Evolutionary conservation across 805 yeast genomes (phyloP).

Genomic region (Wickerhamomyces pijperi): DNA sequence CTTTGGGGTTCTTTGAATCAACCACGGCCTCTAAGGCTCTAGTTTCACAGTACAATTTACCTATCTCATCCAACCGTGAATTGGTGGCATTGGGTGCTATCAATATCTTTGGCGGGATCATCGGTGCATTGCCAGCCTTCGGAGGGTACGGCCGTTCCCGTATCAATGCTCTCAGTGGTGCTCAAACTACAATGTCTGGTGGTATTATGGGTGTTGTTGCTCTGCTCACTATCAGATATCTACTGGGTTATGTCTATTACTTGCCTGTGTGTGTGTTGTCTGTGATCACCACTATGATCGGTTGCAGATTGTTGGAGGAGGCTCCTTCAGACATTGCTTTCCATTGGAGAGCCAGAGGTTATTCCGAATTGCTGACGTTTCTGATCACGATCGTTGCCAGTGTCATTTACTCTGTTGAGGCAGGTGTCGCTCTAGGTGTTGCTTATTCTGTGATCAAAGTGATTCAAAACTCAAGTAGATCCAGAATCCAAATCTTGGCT

Average conservation of each 20-base stretch:
- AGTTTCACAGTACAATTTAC: conserved; percentile 58
- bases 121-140: conserved; percentile 72
- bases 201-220: conserved; percentile 72
- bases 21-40: conserved; percentile 86
- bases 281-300: conserved; percentile 72
- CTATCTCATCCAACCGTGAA: conserved; percentile 81
- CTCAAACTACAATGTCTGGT: conserved; percentile 77
- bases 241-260: conserved; percentile 54
- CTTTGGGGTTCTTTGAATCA: conserved; percentile 85
- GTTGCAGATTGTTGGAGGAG: conserved; percentile 67
- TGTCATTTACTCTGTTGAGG: conserved; percentile 68
- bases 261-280: conserved; percentile 75
- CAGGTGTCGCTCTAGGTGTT: conserved; percentile 84
- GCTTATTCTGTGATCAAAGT: conserved; percentile 72
- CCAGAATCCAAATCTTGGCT: conserved; percentile 77
- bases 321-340: conserved; percentile 70
- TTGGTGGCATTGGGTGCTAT: conserved; percentile 79
- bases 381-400: conserved; percentile 54
- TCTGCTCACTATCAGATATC: conserved; percentile 46
- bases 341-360: conserved; percentile 65
- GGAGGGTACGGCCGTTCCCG: conserved; percentile 95
- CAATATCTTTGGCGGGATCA: conserved; percentile 44
- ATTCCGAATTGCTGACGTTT: conserved; percentile 63
- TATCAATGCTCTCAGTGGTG: conserved; percentile 81
- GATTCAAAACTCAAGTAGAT: conserved; percentile 66